Conservation (phyloP, 2,329 filamentous ascomycete genomes). For the Myriangium duriaei region DNA sequence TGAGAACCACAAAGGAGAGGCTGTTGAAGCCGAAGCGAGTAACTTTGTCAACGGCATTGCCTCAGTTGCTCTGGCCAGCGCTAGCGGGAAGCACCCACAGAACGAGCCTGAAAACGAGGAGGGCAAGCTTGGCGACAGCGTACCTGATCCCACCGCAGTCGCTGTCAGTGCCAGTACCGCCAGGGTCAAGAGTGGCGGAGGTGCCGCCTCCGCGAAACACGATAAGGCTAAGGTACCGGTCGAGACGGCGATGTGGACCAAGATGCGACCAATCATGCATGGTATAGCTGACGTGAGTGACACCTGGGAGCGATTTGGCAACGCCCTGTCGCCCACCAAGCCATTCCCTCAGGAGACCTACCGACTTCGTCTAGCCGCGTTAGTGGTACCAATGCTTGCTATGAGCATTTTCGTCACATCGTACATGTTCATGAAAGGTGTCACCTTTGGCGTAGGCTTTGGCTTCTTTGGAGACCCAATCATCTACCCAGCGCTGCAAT, state of each 20-base stretch:
- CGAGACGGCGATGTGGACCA: conserved; percentile 63
- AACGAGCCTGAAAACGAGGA: conserved; percentile 42
- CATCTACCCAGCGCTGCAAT: conserved; percentile 46
- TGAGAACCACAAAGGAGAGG: conserved; percentile 72
- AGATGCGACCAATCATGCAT: conserved; percentile 63
- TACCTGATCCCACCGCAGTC: conserved; percentile 49
- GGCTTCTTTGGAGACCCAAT: conserved; percentile 71
- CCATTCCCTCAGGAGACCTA: conserved; percentile 34
- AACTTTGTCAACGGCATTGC: conserved; percentile 68
- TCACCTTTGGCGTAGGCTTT: conserved; percentile 57
- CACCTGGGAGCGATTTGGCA: conserved; percentile 51
- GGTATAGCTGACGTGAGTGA: conserved; percentile 47
- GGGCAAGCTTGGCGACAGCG: conserved; percentile 32
- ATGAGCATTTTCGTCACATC: conserved; percentile 34
- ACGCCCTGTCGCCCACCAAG: conserved; percentile 38
- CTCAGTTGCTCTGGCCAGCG: conserved; percentile 59
- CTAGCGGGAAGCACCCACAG: conserved; percentile 64
- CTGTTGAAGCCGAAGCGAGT: conserved; percentile 69
- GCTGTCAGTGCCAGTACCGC: conserved; percentile 43
- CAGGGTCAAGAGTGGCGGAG: conserved; percentile 40
- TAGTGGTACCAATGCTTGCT: conserved; percentile 32
- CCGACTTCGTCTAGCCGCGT: conserved; percentile 33
- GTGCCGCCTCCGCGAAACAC: conserved; percentile 38
- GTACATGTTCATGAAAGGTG: conserved; percentile 47
- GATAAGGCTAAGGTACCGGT: conserved; percentile 73